Evolutionary conservation across 176 grass and related monocot species (phyloP).

Genomic region (Juncus inflexus): DNA sequence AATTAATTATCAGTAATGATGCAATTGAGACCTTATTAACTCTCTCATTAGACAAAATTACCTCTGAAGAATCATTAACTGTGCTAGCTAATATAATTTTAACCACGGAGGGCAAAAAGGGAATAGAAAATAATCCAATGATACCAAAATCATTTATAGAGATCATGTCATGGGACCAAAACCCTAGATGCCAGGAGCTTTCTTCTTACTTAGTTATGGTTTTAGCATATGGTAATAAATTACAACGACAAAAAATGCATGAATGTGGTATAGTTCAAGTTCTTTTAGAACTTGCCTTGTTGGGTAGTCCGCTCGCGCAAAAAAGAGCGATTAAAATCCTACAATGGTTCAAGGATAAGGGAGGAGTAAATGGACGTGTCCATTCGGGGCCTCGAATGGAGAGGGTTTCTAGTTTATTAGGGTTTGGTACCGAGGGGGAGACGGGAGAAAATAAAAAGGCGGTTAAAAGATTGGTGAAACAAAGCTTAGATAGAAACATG

Average conservation of each 20-base stretch:
- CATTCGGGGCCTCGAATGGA: slow-evolving; percentile 60
- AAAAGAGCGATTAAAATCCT: slow-evolving; percentile 65
- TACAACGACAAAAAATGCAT: slow-evolving; percentile 32
- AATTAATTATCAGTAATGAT: slow-evolving; percentile 46
- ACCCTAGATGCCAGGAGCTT: slow-evolving; percentile 56
- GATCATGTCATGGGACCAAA: slow-evolving; percentile 42
- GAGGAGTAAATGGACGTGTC: slow-evolving; percentile 20
- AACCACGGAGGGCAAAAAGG: slow-evolving; percentile 33
- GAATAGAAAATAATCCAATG: slow-evolving; percentile 37
- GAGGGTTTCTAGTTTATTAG: background rate
- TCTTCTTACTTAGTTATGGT: slow-evolving; percentile 68
- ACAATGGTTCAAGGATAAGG: slow-evolving; percentile 68
- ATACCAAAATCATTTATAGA: slow-evolving; percentile 47
- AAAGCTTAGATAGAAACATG: slow-evolving; percentile 84
- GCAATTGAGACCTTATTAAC: slow-evolving; percentile 43
- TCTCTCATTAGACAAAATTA: slow-evolving; percentile 10
- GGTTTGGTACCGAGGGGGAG: background rate
- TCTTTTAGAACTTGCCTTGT: slow-evolving; percentile 51
- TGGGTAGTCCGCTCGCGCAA: slow-evolving; percentile 55
- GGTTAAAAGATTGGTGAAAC: slow-evolving; percentile 59
- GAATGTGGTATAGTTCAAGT: slow-evolving; percentile 51
- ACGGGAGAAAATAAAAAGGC: slow-evolving; percentile 25
- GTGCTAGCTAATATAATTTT: slow-evolving; percentile 52
- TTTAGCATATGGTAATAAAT: slow-evolving; percentile 41
- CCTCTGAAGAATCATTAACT: slow-evolving; percentile 42